Conservation (phyloP, 768 basidiomycete genomes). For the Thelephora aurantiotincta region DNA sequence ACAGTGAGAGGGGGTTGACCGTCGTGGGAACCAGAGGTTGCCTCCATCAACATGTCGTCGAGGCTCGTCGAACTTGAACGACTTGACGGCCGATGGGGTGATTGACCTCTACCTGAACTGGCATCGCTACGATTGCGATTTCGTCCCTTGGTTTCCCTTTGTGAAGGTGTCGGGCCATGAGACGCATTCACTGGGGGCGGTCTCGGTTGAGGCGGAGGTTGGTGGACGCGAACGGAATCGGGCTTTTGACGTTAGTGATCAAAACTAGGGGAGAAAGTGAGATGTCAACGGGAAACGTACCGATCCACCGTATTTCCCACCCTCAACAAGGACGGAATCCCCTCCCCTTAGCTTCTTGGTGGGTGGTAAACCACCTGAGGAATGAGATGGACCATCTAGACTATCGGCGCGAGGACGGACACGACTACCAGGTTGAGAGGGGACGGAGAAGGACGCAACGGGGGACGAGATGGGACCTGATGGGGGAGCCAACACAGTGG, state of each 20-base stretch:
- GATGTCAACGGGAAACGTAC: background rate
- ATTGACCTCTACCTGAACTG: constrained; percentile 10
- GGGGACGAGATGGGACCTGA: background rate
- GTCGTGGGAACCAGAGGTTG: constrained; percentile 24
- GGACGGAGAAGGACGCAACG: constrained; percentile 22
- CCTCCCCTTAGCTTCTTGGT: constrained; percentile 27
- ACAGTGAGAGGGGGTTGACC: constrained; percentile 17
- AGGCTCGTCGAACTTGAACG: constrained; percentile 22
- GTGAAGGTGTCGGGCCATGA: constrained; percentile 10
- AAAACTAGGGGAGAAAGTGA: too few species aligned
- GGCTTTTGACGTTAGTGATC: background rate
- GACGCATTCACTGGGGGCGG: constrained; percentile 15
- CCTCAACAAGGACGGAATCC: constrained; percentile 16
- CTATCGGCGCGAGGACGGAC: constrained; percentile 31
- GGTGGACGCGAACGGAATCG: background rate
- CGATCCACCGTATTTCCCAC: background rate
- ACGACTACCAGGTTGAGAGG: constrained; percentile 25
- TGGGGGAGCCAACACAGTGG: constrained; percentile 17
- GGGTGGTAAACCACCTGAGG: constrained; percentile 29
- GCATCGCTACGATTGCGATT: constrained; percentile 6
- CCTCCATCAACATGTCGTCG: constrained; percentile 35
- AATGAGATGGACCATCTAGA: constrained; percentile 21
- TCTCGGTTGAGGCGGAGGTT: constrained; percentile 8
- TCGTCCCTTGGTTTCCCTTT: constrained; percentile 12
- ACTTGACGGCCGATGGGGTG: constrained; percentile 23